Evolutionary conservation across 2,329 filamentous ascomycete species (phyloP).

Genomic region (Nigrospora osmanthi): DNA sequence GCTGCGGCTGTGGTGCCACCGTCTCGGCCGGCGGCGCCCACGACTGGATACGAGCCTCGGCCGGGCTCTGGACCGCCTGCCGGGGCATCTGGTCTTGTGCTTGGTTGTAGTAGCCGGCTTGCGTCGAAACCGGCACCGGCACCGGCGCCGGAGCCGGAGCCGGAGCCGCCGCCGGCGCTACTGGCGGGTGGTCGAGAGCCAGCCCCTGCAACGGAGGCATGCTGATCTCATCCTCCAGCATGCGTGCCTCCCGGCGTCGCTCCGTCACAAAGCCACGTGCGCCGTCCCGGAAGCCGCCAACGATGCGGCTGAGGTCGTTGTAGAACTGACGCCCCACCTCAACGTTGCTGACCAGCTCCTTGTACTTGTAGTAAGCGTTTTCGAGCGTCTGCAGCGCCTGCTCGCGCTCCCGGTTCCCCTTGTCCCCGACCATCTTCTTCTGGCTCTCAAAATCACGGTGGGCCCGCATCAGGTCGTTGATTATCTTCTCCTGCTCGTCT

Average conservation of each 20-base stretch:
- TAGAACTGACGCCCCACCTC: slow-evolving; percentile 94
- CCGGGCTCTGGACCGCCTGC: slow-evolving; percentile 17
- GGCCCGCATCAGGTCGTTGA: slow-evolving; percentile 62
- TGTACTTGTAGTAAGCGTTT: slow-evolving; percentile 90
- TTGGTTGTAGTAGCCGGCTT: slow-evolving; percentile 13
- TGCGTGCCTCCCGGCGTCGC: slow-evolving; percentile 71
- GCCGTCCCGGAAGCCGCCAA: slow-evolving; percentile 68
- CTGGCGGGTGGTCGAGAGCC: slow-evolving; percentile 13
- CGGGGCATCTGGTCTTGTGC: slow-evolving; percentile 16
- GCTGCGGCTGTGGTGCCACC: slow-evolving; percentile 39
- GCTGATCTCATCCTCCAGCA: slow-evolving; percentile 36
- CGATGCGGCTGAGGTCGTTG: slow-evolving; percentile 86
- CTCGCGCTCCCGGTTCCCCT: slow-evolving; percentile 66
- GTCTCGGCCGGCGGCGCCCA: slow-evolving; percentile 39
- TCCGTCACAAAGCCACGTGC: slow-evolving; percentile 74
- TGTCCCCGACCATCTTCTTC: slow-evolving; percentile 56
- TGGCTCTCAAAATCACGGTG: slow-evolving; percentile 72
- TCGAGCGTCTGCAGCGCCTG: slow-evolving; percentile 81
- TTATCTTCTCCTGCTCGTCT: slow-evolving; percentile 66
- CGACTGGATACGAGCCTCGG: slow-evolving; percentile 49
- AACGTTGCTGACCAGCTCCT: slow-evolving; percentile 86
- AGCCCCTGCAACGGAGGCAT: slow-evolving; percentile 21
- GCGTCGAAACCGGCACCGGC: background rate
- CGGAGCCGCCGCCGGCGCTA: slow-evolving; percentile 14
- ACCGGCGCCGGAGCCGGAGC: slow-evolving; percentile 3